Evolutionary conservation across 2,329 filamentous ascomycete species (phyloP), one percentile per base, ranked within the genome.

Genomic region (Davidsoniella virescens): DNA sequence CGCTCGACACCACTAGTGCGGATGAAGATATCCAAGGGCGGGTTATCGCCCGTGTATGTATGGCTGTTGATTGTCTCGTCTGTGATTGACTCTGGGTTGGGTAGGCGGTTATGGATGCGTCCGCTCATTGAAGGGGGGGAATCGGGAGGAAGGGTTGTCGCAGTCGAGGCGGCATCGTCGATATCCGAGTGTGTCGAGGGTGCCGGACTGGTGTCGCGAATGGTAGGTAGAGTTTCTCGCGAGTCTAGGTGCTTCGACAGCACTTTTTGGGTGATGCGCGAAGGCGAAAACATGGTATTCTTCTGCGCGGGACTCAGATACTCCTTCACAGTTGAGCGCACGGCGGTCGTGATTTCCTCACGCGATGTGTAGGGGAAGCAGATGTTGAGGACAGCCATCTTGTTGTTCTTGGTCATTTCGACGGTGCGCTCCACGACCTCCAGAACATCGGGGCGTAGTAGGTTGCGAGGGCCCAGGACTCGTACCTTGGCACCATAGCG

Each of bases 331-430:
- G 90, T 95, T 40, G 81, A 78, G 55, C 85, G 82, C 56, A 98
- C 85, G 5, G 90, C 86, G 2, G 84, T 80, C 0, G 90, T 93
- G 57, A 98, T 96, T 63, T 98, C 92, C 60, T 94, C 87, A 56
- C 92, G 77, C 4, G 88, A 94, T 0, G 92, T 96, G 61, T 98
- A 98, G 0, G 92, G 92, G 60, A 96, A 96, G 69, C 92, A 98
- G 55, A 98, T 87, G 62, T 98, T 98, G 47, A 98, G 70, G 26
- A 75, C 66, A 23, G 71, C 68, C 82, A 82, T 80, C 55, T 81
- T 83, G 63, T 98, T 96, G 59, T 85, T 73, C 62, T 81, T 85
- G 18, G 92, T 98, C 70, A 92, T 76, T 38, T 87, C 78, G 26
- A 88, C 83, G 5, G 90, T 88, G 57, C 76, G 80, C 60, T 95